Conservation (phyloP, 768 basidiomycete species). For the Sporobolomyces pararoseus region DNA sequence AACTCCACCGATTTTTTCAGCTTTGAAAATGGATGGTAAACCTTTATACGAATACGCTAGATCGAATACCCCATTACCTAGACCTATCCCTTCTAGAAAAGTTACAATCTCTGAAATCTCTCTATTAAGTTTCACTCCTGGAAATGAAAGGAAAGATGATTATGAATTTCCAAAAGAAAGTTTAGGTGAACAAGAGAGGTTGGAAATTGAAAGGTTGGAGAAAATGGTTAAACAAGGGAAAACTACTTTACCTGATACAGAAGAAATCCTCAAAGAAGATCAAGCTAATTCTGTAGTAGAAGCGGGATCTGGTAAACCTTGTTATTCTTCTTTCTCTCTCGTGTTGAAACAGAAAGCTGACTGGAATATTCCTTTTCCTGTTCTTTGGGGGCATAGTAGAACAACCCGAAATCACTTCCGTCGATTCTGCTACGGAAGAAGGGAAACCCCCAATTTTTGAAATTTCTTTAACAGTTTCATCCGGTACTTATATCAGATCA, state of each 20-base stretch:
- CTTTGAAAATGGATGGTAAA: slow-evolving; percentile 96
- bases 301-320: no score
- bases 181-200: slow-evolving; percentile 65
- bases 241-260: slow-evolving; percentile 14
- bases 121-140: slow-evolving; percentile 68
- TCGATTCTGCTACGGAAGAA: no score
- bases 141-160: slow-evolving; percentile 56
- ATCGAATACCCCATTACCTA: slow-evolving; percentile 79
- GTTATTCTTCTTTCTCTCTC: no score
- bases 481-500: slow-evolving; percentile 93
- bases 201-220: slow-evolving; percentile 63
- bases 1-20: slow-evolving; percentile 92
- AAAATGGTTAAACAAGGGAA: slow-evolving; percentile 46
- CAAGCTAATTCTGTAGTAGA: background rate
- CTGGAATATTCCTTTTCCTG: no score
- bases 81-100: slow-evolving; percentile 82
- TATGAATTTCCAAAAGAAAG: slow-evolving; percentile 72
- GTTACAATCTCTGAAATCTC: slow-evolving; percentile 78
- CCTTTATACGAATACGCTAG: slow-evolving; percentile 95
- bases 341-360: no score
- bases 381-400: no score
- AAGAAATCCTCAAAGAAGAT: slow-evolving; percentile 7
- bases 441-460: slow-evolving; percentile 80
- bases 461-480: slow-evolving; percentile 86
- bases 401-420: no score